Percentiles rank a stretch among this genome's conserved stretches.
phyloP scores from a whole-genome alignment of 2,329 filamentous ascomycete species.

The Colletotrichum falcatum region DNA sequence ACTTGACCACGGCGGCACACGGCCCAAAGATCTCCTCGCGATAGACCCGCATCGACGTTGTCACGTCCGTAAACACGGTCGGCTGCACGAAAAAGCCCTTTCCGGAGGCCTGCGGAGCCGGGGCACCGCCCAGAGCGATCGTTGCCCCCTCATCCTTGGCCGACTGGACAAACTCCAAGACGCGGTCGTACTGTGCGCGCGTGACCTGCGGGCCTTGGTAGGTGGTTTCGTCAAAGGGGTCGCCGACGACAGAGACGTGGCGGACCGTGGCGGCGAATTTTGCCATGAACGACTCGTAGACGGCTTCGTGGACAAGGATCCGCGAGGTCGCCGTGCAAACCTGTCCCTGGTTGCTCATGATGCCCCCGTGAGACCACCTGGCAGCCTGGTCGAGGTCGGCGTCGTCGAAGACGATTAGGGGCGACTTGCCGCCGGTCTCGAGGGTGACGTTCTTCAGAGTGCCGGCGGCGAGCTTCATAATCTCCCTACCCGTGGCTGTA shows the following conservation, averaged over 20 bases:
- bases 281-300: conserved; percentile 71
- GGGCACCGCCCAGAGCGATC: conserved; percentile 57
- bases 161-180: conserved; percentile 74
- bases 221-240: conserved; percentile 72
- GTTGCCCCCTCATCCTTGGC: conserved; percentile 72
- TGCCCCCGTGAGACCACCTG: conserved; percentile 58
- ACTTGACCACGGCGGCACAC: conserved; percentile 45
- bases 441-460: conserved; percentile 71
- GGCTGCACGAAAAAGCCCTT: conserved; percentile 48
- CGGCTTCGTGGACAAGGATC: conserved; percentile 67
- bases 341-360: conserved; percentile 69
- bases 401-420: conserved; percentile 70
- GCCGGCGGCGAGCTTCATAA: conserved; percentile 75
- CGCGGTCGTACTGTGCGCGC: conserved; percentile 71
- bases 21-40: conserved; percentile 51
- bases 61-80: conserved; percentile 47
- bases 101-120: conserved; percentile 59
- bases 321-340: conserved; percentile 70
- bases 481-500: conserved; percentile 74
- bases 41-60: conserved; percentile 46
- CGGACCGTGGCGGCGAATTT: conserved; percentile 69
- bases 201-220: conserved; percentile 78
- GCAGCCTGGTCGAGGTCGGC: conserved; percentile 73
- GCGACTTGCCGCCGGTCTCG: conserved; percentile 71
- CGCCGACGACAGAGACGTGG: conserved; percentile 68